Base-by-base conservation (phyloP, 1,284 basidiomycete genomes). In the Trichosporon coremiiforme region DNA sequence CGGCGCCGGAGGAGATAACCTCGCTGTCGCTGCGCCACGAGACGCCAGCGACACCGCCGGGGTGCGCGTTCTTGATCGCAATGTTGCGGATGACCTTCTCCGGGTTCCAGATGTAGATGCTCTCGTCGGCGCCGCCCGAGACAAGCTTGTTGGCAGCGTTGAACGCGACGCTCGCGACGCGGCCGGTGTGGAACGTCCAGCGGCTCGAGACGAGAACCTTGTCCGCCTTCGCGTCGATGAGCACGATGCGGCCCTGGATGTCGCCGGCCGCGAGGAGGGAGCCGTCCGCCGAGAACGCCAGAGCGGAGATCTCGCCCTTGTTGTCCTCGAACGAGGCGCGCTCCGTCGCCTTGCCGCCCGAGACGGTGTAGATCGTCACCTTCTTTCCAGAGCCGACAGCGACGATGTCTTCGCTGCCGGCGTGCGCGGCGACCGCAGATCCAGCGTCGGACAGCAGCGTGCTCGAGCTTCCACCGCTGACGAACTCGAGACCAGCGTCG, bases 161-260 rank as follows among this genome's bases (percentile, higher is more conserved):
- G 89, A 91, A 98, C 0, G 88, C 85, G 15, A 98, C 86, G 17
- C 91, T 88, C 75, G 91, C 88, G 70, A 98, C 88, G 22, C 93
- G 89, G 0, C 89, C 93, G 3, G 90, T 88, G 84, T 99, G 96
- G 86, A 91, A 91, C 4, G 92, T 89, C 96, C 96, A 98, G 67
- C 89, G 89, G 4, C 87, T 86, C 7, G 88, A 85, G 36, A 91
- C 92, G 65, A 90, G 83, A 67, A 87, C 76, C 85, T 89, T 88
- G 75, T 87, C 87, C 76, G 89, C 87, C 64, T 86, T 84, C 10
- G 89, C 87, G 75, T 94, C 90, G 82, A 84, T 77, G 60, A 84
- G 75, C 65, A 84, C 75, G 66, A 83, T 80, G 20, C 83, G 71
- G 17, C 83, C 82, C 2, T 78, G 75, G 2, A 78, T 93, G 81